Evolutionary conservation across 179 eudicot species (phyloP).

Genomic region (Gypsophila paniculata): DNA sequence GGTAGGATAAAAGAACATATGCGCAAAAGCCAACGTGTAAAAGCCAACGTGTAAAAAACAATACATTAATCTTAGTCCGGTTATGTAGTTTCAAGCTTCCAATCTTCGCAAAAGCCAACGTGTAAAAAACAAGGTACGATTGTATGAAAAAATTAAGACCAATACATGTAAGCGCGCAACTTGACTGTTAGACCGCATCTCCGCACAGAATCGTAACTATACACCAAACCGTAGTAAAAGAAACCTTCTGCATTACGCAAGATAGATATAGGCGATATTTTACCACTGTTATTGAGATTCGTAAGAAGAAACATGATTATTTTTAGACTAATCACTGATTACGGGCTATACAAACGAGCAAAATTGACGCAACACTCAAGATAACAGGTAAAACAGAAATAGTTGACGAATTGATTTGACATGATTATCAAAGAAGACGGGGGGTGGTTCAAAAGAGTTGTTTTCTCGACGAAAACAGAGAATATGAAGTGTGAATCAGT

Average conservation of each 20-base stretch:
- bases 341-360: background rate
- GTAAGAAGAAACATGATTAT: background rate
- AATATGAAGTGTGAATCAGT: background rate
- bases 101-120: too few relatives aligned
- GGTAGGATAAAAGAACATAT: too few relatives aligned
- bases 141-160: background rate
- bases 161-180: background rate
- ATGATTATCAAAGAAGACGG: too few relatives aligned
- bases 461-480: background rate
- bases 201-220: background rate
- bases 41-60: too few relatives aligned
- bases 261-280: too few relatives aligned
- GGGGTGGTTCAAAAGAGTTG: background rate
- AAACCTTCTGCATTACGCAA: background rate
- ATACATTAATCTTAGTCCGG: too few relatives aligned
- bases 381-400: too few relatives aligned
- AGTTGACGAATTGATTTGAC: too few relatives aligned
- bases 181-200: background rate
- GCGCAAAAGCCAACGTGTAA: too few relatives aligned
- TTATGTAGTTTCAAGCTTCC: too few relatives aligned
- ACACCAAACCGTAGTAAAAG: background rate
- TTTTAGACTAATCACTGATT: background rate
- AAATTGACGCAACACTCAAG: background rate
- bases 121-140: too few relatives aligned
- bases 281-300: background rate